Evolutionary conservation across 2,329 filamentous ascomycete genomes (phyloP), one percentile per base, ranked within the genome.

Genomic region (Aspergillus neoniger): DNA sequence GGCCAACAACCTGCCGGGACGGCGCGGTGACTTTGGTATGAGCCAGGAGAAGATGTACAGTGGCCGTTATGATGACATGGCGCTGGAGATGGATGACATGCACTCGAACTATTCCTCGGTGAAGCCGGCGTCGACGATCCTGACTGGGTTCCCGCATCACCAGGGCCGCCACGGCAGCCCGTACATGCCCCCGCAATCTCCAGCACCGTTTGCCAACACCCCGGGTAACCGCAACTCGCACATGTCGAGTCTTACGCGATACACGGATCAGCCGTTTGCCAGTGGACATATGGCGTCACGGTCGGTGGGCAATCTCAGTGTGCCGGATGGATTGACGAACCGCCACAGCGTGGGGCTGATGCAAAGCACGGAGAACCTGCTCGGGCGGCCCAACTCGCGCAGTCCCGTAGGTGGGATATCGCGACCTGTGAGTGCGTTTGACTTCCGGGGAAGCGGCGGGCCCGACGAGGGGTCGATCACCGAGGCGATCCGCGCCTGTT

Each of bases 71-170:
- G 86, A 88, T 63, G 87, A 89, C 64, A 81, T 79, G n/a, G 96
- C 92, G 71, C 74, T 80, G 74, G 95, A 99, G 78, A 93, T 98
- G 89, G 96, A 99, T 74, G 95, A 99, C 76, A 96, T 98, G 84
- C 93, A 92, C 75, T 96, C 92, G 0, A 88, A 96, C 61, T 98
- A 98, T 81, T 97, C 93, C 5, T 96, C 92, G 0, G 91, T 93
- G 62, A 89, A 94, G 84, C 81, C 93, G 76, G 84, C 92, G 4
- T 89, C 92, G 7, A 97, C 93, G 2, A 89, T 98, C 65, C 83
- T 96, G 61, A 92, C 91, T 14, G 92, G 92, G 57, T 91, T 96
- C 79, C 89, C 86, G 44, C 84, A 85, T 55, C 87, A 88, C 55
- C 87, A 88, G 49, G 77, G 75, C 19, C 87, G 86, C 64, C 77